Evolutionary conservation across 805 yeast genomes (phyloP).

Genomic region (Pichia californica): DNA sequence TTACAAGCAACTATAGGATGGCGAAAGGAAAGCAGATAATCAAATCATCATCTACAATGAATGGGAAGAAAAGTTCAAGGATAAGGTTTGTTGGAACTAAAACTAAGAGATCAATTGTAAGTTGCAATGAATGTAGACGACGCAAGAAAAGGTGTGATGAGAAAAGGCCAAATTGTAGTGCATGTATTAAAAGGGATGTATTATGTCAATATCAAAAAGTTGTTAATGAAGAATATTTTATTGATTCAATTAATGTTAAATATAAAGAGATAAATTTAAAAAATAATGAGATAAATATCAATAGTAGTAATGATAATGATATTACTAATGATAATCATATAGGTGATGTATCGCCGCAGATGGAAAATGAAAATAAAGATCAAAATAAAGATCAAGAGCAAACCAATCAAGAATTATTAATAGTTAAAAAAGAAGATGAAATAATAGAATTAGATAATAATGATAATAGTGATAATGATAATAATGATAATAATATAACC

Average conservation of each 20-base stretch:
- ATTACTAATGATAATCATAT: no score
- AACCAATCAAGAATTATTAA: no score
- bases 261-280: no score
- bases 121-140: constrained; percentile 33
- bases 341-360: no score
- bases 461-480: neutral
- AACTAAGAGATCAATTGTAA: constrained; percentile 5
- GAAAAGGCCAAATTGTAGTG: constrained; percentile 34
- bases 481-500: neutral
- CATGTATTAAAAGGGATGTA: constrained; percentile 29
- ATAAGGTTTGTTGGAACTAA: constrained; percentile 8
- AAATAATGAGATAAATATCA: no score
- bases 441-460: neutral
- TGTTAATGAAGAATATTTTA: no score
- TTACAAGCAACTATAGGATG: no score
- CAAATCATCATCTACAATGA: no score
- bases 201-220: constrained; percentile 30
- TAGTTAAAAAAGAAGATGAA: neutral
- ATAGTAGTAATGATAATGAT: no score
- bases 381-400: no score
- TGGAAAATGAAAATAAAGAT: neutral
- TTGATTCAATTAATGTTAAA: no score
- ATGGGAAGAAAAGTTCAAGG: neutral
- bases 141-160: constrained; percentile 42
- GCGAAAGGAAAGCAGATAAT: no score